phyloP scores from a whole-genome alignment of 345 rosid species.

The Trapa incisa region DNA sequence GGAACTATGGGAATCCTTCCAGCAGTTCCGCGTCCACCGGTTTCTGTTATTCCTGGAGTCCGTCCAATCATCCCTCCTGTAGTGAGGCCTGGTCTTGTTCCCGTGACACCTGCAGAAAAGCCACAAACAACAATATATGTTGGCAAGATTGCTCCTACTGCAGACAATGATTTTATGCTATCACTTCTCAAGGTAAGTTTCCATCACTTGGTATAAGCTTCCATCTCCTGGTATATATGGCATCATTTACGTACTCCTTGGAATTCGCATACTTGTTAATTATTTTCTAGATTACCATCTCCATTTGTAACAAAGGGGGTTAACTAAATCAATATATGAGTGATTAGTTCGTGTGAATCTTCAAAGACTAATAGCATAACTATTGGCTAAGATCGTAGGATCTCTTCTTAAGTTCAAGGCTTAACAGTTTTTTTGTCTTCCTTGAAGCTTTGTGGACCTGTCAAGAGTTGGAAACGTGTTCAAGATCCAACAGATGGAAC shows the following conservation, averaged over 20 bases:
- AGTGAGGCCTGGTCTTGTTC: constrained; percentile 54
- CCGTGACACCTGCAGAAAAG: constrained; percentile 65
- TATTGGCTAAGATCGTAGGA: too few species aligned
- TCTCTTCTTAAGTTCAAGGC: background rate
- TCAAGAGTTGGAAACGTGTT: constrained; percentile 81
- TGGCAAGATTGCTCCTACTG: constrained; percentile 85
- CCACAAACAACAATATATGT: constrained; percentile 93
- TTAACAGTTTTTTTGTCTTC: constrained; percentile 4
- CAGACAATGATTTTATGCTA: constrained; percentile 80
- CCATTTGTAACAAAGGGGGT: background rate
- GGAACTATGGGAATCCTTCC: constrained; percentile 49
- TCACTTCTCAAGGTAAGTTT: constrained; percentile 57
- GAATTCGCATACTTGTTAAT: background rate
- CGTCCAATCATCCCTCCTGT: constrained; percentile 61
- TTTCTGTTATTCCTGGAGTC: constrained; percentile 59
- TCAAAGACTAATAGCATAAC: too few species aligned
- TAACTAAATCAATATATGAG: background rate
- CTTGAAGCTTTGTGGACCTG: constrained; percentile 75
- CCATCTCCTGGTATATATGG: background rate
- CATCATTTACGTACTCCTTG: background rate
- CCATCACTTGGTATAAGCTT: constrained; percentile 7
- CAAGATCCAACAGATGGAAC: constrained; percentile 73
- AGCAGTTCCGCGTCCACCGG: constrained; percentile 48
- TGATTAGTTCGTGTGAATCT: too few species aligned
- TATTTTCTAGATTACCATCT: background rate